phyloP scores from a whole-genome alignment of 306 rosid species.

The Rosa rugosa region DNA sequence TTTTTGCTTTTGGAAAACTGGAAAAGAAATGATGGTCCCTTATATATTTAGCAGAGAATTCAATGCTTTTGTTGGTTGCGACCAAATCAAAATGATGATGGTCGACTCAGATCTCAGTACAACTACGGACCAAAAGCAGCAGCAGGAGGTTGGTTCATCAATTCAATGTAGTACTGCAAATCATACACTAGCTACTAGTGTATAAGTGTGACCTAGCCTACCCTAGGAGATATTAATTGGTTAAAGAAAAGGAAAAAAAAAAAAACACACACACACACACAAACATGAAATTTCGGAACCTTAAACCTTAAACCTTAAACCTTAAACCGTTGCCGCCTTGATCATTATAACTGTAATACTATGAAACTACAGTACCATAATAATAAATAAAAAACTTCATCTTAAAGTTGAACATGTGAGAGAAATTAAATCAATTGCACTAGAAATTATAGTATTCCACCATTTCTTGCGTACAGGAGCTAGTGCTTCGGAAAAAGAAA shows the following conservation, averaged over 20 bases:
- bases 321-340: neutral
- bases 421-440: no score
- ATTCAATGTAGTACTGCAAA: neutral
- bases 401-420: no score
- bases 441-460: neutral
- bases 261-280: no score
- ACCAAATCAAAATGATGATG: neutral
- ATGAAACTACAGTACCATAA: no score
- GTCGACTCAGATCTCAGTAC: neutral
- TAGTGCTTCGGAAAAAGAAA: neutral
- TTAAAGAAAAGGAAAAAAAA: neutral
- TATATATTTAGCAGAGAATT: neutral
- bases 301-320: neutral
- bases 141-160: neutral
- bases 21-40: neutral
- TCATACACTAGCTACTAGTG: neutral
- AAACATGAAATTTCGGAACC: neutral
- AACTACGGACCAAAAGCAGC: neutral
- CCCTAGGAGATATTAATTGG: neutral
- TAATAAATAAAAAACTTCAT: no score
- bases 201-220: neutral
- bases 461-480: neutral
- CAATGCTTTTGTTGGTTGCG: neutral
- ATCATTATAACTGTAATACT: no score
- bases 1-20: no score